Evolutionary conservation across 2,329 filamentous ascomycete genomes (phyloP).

Genomic region (Penicillium rolfsii): DNA sequence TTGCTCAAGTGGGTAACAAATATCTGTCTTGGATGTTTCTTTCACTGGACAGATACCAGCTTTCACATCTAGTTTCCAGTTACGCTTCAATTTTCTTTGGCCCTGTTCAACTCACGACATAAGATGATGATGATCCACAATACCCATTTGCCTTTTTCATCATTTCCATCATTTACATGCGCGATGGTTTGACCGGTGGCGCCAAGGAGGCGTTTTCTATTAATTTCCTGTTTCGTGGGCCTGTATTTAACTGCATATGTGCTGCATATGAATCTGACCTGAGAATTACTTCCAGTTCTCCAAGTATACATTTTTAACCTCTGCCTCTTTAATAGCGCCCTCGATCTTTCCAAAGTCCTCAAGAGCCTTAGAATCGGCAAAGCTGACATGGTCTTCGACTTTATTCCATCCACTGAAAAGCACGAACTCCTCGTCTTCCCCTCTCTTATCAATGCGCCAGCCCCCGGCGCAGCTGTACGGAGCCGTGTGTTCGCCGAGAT

Average conservation of each 20-base stretch:
- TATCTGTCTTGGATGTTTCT: not conserved
- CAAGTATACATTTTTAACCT: slow-evolving; percentile 33
- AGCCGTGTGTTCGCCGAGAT: slow-evolving; percentile 34
- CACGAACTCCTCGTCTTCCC: slow-evolving; percentile 47
- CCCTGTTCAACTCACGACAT: slow-evolving; percentile 14
- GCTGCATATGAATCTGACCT: slow-evolving; percentile 1
- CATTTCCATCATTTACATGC: slow-evolving; percentile 16
- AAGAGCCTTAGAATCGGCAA: slow-evolving; percentile 40
- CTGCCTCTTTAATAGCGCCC: slow-evolving; percentile 27
- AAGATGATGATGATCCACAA: slow-evolving; percentile 26
- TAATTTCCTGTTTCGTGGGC: slow-evolving; percentile 2
- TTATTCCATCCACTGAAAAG: slow-evolving; percentile 46
- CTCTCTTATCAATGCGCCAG: slow-evolving; percentile 46
- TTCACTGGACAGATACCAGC: slow-evolving; percentile 5
- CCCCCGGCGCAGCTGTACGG: slow-evolving; percentile 40
- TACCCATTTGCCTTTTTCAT: slow-evolving; percentile 30
- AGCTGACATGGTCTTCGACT: slow-evolving; percentile 41
- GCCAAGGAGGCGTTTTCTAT: not conserved
- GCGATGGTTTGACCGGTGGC: not conserved
- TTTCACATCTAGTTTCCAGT: slow-evolving; percentile 4
- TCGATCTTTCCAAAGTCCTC: slow-evolving; percentile 32
- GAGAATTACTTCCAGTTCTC: slow-evolving; percentile 22
- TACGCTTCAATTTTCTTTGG: not conserved
- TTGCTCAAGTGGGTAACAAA: slow-evolving; percentile 6
- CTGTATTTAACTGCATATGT: slow-evolving; percentile 9